Percentiles rank a stretch among this genome's conserved stretches.
Conservation (phyloP, 768 basidiomycete species). For the Auriscalpium orientale region DNA sequence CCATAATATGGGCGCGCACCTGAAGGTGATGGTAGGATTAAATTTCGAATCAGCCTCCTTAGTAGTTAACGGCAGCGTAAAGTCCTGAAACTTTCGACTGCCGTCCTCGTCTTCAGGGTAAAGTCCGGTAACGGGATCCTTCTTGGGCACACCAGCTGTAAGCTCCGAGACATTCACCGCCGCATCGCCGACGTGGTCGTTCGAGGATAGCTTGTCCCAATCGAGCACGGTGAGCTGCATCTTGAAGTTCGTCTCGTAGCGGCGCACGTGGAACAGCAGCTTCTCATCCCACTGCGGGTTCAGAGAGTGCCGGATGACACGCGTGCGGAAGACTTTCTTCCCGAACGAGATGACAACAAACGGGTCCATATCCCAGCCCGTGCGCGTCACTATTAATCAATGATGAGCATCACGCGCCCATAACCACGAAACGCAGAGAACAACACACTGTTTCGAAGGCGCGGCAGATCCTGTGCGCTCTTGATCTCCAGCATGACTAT, state of each 20-base stretch:
- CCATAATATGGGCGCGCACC: constrained; percentile 30
- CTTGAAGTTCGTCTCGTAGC: constrained; percentile 74
- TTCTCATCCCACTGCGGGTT: constrained; percentile 95
- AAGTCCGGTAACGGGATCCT: constrained; percentile 45
- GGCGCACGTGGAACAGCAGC: constrained; percentile 87
- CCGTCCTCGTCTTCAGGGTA: constrained; percentile 48
- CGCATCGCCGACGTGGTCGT: constrained; percentile 84
- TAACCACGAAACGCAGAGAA: neutral
- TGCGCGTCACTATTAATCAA: constrained; percentile 58
- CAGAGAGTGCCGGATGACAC: constrained; percentile 74
- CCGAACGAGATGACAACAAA: constrained; percentile 95
- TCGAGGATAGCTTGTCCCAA: constrained; percentile 90
- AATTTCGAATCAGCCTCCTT: constrained; percentile 58
- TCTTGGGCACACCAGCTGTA: constrained; percentile 37
- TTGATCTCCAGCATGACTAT: constrained; percentile 94
- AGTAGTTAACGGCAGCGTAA: constrained; percentile 55
- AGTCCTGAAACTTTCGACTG: constrained; percentile 59
- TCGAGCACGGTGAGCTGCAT: constrained; percentile 82
- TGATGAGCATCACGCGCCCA: neutral
- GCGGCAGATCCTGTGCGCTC: constrained; percentile 76
- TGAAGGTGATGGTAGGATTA: constrained; percentile 60
- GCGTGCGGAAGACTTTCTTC: constrained; percentile 93
- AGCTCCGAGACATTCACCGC: constrained; percentile 66
- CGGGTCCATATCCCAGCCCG: constrained; percentile 95
- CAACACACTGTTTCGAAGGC: constrained; percentile 75